Conservation (phyloP, 2,329 filamentous ascomycete genomes). For the Torrubiella hemipterigena region DNA sequence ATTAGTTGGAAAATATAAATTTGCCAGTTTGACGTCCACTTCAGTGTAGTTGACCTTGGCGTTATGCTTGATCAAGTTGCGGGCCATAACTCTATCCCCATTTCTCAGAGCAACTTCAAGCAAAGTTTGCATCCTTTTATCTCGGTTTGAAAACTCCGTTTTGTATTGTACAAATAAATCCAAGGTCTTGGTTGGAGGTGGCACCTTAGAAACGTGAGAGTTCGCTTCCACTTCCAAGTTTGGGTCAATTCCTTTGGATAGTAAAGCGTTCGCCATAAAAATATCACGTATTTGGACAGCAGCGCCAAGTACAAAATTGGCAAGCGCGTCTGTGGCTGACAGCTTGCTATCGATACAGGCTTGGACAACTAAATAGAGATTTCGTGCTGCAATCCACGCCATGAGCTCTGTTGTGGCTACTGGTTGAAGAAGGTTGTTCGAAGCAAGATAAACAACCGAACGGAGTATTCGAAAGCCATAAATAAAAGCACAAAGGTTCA, state of each 20-base stretch:
- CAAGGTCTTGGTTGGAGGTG: too few relatives aligned
- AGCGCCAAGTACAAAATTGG: background rate
- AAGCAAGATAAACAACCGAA: background rate
- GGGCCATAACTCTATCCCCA: too few relatives aligned
- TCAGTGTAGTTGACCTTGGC: too few relatives aligned
- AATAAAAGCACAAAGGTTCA: background rate
- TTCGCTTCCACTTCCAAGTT: too few relatives aligned
- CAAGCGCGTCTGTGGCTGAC: background rate
- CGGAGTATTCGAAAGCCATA: background rate
- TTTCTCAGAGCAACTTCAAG: too few relatives aligned
- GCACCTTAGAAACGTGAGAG: too few relatives aligned
- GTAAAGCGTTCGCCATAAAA: background rate
- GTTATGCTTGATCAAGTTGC: too few relatives aligned
- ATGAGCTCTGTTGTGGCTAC: background rate
- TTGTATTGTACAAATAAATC: too few relatives aligned
- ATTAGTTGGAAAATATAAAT: background rate
- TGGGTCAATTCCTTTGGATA: background rate
- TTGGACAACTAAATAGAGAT: background rate
- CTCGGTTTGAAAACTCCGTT: too few relatives aligned
- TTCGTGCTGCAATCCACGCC: background rate
- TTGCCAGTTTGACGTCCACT: too few relatives aligned
- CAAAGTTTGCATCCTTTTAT: too few relatives aligned
- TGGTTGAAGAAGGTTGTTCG: background rate
- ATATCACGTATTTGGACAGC: background rate
- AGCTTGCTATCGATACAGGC: background rate